Percentiles rank a stretch among this genome's conserved stretches.
phyloP scores from a whole-genome alignment of 2,329 filamentous ascomycete genomes.

The Sclerotinia minor region DNA sequence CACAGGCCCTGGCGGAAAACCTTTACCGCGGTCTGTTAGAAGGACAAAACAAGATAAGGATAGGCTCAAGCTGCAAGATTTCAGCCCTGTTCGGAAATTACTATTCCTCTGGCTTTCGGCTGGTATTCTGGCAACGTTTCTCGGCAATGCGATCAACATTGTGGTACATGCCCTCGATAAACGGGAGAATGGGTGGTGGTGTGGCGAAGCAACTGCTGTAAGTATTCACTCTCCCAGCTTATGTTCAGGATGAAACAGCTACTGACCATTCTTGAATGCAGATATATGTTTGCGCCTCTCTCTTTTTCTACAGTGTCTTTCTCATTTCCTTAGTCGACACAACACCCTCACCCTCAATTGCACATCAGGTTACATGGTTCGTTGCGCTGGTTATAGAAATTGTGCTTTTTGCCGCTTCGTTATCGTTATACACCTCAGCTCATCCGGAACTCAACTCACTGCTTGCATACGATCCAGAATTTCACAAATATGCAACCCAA shows the following conservation, averaged over 20 bases:
- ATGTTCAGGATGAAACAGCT: not conserved
- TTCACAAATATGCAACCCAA: conserved; percentile 43
- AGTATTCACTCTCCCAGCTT: conserved; percentile 41
- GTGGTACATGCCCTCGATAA: conserved; percentile 71
- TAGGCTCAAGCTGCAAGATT: conserved; percentile 48
- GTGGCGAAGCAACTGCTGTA: conserved; percentile 75
- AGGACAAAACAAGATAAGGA: conserved; percentile 48
- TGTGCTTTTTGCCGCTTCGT: conserved; percentile 67
- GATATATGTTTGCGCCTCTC: conserved; percentile 82
- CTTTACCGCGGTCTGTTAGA: conserved; percentile 58
- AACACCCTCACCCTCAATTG: conserved; percentile 73
- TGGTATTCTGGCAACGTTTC: conserved; percentile 70
- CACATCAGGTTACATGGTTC: conserved; percentile 79
- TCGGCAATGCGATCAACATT: conserved; percentile 72
- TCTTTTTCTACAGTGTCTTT: conserved; percentile 84
- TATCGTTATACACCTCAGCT: conserved; percentile 64
- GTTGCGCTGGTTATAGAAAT: conserved; percentile 72
- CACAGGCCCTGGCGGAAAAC: conserved; percentile 85
- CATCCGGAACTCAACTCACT: conserved; percentile 58
- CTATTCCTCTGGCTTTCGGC: conserved; percentile 75
- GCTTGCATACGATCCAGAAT: conserved; percentile 44
- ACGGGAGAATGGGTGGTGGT: conserved; percentile 74
- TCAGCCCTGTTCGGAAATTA: conserved; percentile 66
- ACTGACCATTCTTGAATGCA: conserved; percentile 44
- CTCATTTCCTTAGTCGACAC: conserved; percentile 85